Evolutionary conservation across 2,329 filamentous ascomycete genomes (phyloP).

Genomic region (Aphanoascus verrucosus): DNA sequence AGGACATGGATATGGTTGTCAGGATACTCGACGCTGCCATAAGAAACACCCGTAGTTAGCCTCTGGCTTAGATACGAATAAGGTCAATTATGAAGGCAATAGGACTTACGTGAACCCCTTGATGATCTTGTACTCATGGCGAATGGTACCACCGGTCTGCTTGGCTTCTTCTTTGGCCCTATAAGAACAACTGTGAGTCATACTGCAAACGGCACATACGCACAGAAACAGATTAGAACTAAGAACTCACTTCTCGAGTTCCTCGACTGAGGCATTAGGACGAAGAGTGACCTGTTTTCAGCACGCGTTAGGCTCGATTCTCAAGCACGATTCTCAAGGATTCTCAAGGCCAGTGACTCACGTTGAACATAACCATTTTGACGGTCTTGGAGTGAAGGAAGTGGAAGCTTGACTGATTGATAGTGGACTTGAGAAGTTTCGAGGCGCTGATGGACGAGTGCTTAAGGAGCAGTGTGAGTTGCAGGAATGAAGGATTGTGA

Average conservation of each 20-base stretch:
- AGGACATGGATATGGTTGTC: constrained; percentile 57
- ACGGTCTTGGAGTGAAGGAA: background rate
- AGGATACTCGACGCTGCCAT: constrained; percentile 58
- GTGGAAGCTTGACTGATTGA: background rate
- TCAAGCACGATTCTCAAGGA: background rate
- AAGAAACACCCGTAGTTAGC: background rate
- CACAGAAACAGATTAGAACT: background rate
- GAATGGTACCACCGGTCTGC: constrained; percentile 72
- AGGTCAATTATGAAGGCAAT: background rate
- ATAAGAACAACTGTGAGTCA: constrained; percentile 8
- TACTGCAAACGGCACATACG: background rate
- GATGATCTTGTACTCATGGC: constrained; percentile 73
- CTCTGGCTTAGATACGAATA: background rate
- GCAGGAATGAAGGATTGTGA: background rate
- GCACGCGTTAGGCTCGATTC: background rate
- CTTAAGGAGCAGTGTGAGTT: background rate
- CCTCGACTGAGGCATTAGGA: constrained; percentile 51
- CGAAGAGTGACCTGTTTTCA: constrained; percentile 64
- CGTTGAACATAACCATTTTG: constrained; percentile 12
- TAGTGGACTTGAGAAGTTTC: background rate
- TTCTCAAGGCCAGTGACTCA: background rate
- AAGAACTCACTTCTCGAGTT: constrained; percentile 55
- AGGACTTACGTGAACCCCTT: constrained; percentile 72
- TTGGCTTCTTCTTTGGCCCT: constrained; percentile 67
- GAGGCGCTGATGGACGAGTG: too few relatives aligned